Evolutionary conservation across 129 eudicot species (phyloP).

Genomic region (Oenanthe sinensis): DNA sequence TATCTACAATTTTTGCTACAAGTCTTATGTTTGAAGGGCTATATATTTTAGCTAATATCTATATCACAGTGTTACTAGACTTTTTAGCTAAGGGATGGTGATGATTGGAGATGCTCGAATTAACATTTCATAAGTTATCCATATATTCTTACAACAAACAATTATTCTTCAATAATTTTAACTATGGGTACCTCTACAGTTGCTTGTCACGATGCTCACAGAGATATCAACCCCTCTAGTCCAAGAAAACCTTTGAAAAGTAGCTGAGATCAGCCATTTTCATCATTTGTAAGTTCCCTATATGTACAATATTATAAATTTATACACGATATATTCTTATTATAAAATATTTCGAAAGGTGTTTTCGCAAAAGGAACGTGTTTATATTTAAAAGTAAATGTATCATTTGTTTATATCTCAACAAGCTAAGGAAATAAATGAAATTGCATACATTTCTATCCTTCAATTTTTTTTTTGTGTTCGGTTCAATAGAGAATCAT

Average conservation of each 20-base stretch:
- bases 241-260: conserved; percentile 26
- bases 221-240: background rate
- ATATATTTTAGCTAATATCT: no score
- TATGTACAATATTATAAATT: background rate
- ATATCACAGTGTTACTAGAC: no score
- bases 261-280: conserved; percentile 73
- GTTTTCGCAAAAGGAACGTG: no score
- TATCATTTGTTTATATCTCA: background rate
- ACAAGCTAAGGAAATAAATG: no score
- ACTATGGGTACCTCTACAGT: background rate
- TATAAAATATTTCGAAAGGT: no score
- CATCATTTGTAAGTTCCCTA: conserved; percentile 44
- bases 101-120: no score
- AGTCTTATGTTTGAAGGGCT: no score
- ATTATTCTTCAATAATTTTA: background rate
- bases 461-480: no score
- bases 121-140: background rate
- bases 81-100: no score
- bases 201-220: background rate
- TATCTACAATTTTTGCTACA: no score
- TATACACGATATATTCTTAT: background rate
- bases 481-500: no score
- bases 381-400: background rate
- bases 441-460: no score
- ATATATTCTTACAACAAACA: background rate